A percentile compares a stretch with the other conserved stretches of the same genome.
These are phyloP conservation scores for Phialophora macrospora DNA, from an alignment of 2,329 filamentous ascomycete species.

Conservation along the genomic window DNA sequence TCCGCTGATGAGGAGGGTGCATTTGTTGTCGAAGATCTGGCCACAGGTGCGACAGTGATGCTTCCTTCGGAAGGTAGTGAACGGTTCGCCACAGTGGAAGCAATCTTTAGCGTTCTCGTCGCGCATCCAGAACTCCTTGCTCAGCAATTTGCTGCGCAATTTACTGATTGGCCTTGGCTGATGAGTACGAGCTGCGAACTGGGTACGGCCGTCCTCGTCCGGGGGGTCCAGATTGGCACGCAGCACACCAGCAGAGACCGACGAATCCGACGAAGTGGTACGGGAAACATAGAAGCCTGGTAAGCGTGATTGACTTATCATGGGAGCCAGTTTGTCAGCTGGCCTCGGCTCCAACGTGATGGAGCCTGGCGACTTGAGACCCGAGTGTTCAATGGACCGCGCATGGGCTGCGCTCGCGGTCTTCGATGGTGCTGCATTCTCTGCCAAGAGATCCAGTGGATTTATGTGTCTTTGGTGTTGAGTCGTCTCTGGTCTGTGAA, in stretches of 20 bases:
- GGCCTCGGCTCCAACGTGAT: conserved; percentile 27
- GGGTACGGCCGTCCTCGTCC: conserved; percentile 45
- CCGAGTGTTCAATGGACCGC: conserved; percentile 19
- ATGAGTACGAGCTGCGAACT: conserved; percentile 28
- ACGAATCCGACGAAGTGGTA: conserved; percentile 48
- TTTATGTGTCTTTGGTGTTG: conserved; percentile 35
- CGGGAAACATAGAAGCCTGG: conserved; percentile 52
- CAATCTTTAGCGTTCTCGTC: conserved; percentile 98
- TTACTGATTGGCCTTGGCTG: conserved; percentile 56
- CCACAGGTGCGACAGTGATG: conserved; percentile 94
- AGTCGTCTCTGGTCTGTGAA: conserved; percentile 24
- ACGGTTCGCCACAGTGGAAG: conserved; percentile 86
- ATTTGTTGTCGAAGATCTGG: conserved; percentile 98
- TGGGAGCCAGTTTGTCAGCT: conserved; percentile 45
- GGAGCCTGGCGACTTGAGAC: conserved; percentile 33
- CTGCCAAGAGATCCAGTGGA: conserved; percentile 40
- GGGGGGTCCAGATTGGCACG: conserved; percentile 16
- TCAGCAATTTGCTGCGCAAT: conserved; percentile 84
- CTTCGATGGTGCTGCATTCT: conserved; percentile 29
- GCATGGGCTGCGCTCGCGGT: background rate
- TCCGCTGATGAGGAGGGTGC: conserved; percentile 87
- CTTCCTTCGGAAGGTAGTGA: conserved; percentile 92
- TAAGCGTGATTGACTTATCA: conserved; percentile 53
- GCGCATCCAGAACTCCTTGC: conserved; percentile 98
- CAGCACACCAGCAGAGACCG: conserved; percentile 14